Conservation (phyloP, 1,284 basidiomycete species). For the Leccinum fallax region DNA sequence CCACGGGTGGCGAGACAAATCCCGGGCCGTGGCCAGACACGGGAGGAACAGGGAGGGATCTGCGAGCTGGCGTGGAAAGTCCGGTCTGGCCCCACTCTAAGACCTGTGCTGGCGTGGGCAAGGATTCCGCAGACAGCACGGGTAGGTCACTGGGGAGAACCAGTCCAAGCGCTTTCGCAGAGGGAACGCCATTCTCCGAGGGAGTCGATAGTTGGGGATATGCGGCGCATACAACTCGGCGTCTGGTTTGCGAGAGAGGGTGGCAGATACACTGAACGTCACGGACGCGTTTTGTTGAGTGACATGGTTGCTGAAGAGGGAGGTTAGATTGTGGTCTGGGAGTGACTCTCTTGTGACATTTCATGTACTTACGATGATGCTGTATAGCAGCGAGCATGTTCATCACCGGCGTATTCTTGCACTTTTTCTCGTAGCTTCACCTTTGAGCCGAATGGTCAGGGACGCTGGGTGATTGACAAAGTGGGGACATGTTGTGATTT, state of each 20-base stretch:
- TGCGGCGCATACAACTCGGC: slow-evolving; percentile 69
- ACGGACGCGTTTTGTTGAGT: slow-evolving; percentile 61
- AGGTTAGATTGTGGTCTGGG: slow-evolving; percentile 1
- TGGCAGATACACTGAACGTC: slow-evolving; percentile 62
- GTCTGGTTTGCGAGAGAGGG: slow-evolving; percentile 65
- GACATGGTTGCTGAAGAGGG: slow-evolving; percentile 61
- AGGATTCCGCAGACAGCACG: slow-evolving; percentile 2
- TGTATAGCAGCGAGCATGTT: slow-evolving; percentile 71
- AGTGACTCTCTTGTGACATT: slow-evolving; percentile 63
- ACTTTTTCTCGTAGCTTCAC: slow-evolving; percentile 76
- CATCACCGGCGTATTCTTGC: slow-evolving; percentile 72
- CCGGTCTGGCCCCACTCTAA: slow-evolving; percentile 46
- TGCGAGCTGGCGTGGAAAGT: slow-evolving; percentile 20
- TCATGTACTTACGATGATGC: slow-evolving; percentile 49
- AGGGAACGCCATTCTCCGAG: slow-evolving; percentile 29
- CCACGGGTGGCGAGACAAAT: slow-evolving; percentile 9
- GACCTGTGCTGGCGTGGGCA: slow-evolving; percentile 9
- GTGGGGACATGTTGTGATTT: too few species aligned
- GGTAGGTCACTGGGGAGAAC: slow-evolving; percentile 39
- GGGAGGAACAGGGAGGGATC: slow-evolving; percentile 15
- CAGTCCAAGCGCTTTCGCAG: slow-evolving; percentile 75
- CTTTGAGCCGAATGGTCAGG: slow-evolving; percentile 37
- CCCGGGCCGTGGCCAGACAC: slow-evolving; percentile 11
- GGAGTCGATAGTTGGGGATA: slow-evolving; percentile 49
- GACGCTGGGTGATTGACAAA: background rate